Conservation (phyloP, 176 grass and related monocot genomes). For the Poa pratensis region DNA sequence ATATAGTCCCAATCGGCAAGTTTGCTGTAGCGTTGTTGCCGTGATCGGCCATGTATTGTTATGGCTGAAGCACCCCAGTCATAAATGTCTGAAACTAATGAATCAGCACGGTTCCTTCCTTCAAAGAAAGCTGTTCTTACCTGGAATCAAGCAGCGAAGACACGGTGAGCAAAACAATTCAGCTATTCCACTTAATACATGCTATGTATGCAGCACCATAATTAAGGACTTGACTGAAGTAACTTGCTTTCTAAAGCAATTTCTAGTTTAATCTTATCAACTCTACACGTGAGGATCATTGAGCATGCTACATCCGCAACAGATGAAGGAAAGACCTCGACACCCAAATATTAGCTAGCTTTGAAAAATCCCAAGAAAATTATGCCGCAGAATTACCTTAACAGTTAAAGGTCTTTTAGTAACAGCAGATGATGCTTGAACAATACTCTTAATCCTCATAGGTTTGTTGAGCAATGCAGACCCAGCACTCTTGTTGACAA, state of each 20-base stretch:
- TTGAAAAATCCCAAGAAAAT: neutral
- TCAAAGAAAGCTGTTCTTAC: slow-evolving; percentile 96
- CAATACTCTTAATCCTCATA: slow-evolving; percentile 86
- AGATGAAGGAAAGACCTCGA: neutral
- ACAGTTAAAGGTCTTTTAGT: slow-evolving; percentile 75
- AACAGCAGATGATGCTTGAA: slow-evolving; percentile 70
- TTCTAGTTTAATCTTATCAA: neutral
- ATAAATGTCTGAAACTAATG: slow-evolving; percentile 77
- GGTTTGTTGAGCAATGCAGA: slow-evolving; percentile 83
- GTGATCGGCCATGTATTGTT: slow-evolving; percentile 91
- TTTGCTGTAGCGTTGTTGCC: slow-evolving; percentile 97
- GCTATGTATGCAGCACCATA: slow-evolving; percentile 8
- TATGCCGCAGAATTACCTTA: slow-evolving; percentile 56
- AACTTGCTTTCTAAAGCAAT: neutral
- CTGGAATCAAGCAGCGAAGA: slow-evolving; percentile 47
- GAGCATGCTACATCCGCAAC: neutral
- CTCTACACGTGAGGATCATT: neutral
- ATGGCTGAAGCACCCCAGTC: slow-evolving; percentile 80
- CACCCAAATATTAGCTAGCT: neutral
- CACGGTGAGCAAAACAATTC: slow-evolving; percentile 11
- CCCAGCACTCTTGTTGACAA: slow-evolving; percentile 90
- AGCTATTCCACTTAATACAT: neutral
- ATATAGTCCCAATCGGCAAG: slow-evolving; percentile 96
- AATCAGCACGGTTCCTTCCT: slow-evolving; percentile 93
- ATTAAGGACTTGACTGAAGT: neutral